Evolutionary conservation across 768 basidiomycete species (phyloP), one percentile per base, ranked within the genome.

Genomic region (Russula sp.): DNA sequence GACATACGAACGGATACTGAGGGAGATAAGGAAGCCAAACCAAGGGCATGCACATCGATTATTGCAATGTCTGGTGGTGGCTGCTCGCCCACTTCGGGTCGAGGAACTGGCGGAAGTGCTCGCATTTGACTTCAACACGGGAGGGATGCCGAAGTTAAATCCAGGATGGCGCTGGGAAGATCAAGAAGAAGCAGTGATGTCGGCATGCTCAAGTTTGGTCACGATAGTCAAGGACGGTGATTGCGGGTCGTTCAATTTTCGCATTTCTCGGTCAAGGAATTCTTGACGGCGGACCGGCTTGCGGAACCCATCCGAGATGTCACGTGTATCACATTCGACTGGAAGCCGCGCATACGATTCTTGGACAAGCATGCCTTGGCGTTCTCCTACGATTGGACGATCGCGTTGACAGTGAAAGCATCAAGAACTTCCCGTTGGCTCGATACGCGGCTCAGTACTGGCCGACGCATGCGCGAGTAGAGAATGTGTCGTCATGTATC

Each of bases 1-100:
- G 30, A 61, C 61, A 5, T 61, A 61, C 30, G 52, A 54, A 22
- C 61, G 53, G 11, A 54, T 61, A 44, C 20, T 61, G 18, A n/a
- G 34, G 40, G 52, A 55, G 9, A 61, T 61, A 22, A 24, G 32
- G 20, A 46, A 55, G 20, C 22, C 61, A 16, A 55, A 61, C 14
- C 32, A 44, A 32, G 18, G 32, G 26, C 42, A 55, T 48, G 61
- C 61, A 2, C 52, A 44, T 34, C 61, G 51, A 34, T n/a, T 61
- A 14, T 55, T 61, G 22, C 61, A 61, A 48, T 61, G 52, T 36
- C 52, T 61, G 4, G 50, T 26, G 5, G 51, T 30, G 14, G 52
- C 61, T 0, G 28, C 55, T 61, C 61, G 61, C 18, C 61, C 61
- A 5, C 60, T 55, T 40, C 4, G 18, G 1, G 52, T 61, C 18